These are phyloP conservation scores for Dipteronia dyeriana DNA, from an alignment of 345 rosid species.

Conservation along the genomic window DNA sequence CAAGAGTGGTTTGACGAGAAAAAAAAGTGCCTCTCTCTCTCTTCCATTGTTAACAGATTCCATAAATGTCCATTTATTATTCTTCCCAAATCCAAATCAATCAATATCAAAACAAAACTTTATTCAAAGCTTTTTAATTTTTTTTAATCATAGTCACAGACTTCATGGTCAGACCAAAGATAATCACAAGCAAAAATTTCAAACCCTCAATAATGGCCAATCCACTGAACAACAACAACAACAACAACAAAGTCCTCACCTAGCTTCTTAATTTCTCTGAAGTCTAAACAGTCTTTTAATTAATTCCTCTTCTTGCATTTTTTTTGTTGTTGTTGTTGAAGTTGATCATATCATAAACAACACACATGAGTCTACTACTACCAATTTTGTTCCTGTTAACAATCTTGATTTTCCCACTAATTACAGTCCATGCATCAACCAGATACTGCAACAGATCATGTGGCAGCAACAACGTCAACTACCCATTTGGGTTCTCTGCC, in stretches of 20 bases:
- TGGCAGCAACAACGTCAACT: constrained; percentile 21
- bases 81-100: background rate
- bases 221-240: background rate
- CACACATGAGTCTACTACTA: background rate
- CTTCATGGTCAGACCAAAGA: background rate
- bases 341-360: too few relatives aligned
- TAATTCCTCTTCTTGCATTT: background rate
- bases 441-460: constrained; percentile 42
- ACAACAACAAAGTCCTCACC: background rate
- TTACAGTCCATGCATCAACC: constrained; percentile 15
- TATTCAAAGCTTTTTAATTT: background rate
- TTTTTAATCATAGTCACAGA: background rate
- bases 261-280: background rate
- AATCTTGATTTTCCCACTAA: background rate
- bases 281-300: background rate
- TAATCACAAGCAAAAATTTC: background rate
- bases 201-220: background rate
- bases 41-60: background rate
- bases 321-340: background rate
- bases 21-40: background rate
- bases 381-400: constrained; percentile 13
- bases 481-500: constrained; percentile 70
- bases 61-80: background rate
- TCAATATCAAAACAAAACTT: background rate
- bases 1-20: constrained; percentile 11